Base-by-base conservation (phyloP, 371 early-diverging fungal genomes). In the Cokeromyces recurvatus region DNA sequence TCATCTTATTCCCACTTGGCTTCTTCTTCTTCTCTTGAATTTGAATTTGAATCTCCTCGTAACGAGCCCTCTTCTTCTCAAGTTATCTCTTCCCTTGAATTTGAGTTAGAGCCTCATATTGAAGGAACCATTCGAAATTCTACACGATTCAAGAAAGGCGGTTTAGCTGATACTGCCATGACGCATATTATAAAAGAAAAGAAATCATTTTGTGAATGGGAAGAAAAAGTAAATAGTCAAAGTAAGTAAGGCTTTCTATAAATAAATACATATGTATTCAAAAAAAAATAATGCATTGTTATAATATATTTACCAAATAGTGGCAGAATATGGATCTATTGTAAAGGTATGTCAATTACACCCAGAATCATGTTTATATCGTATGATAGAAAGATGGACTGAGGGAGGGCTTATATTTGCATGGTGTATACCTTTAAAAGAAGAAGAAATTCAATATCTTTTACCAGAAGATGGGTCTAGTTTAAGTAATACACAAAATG, bases 381-480 rank as follows among this genome's bases (percentile, higher is more conserved):
- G 53, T 9, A 39, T 58, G 32, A 10, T 48, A 23, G 40, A 52
- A 8, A 43, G 49, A 4, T 58, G 59, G 59, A 15, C 38, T 9
- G 59, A 58, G 27, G 44, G 41, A 10, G 53, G 49, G 1, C 24
- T 53, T 12, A 24, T 53, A 3, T 58, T 58, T 16, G 31, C 59
- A 1, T 53, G 53, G 46, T 58, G 59, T 23, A 46, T 49, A 1
- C 24, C 29, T 17, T 21, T 58, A 17, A 43, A 43, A n/a, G 49
- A 49, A 8, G 29, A 48, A 8, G 53, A 53, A 19, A 34, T 53
- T 20, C 16, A 20, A 7, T 27, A 4, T 38, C 15, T 22, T 4
- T 21, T 2, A 29, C n/a, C 34, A 15, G 21, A n/a, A 5, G 37
- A 36, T n/a, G 14, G 1, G 22, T 0, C 36, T 27, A 36, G 16